phyloP scores from a whole-genome alignment of 169 alveolate genomes.

The Plasmodium ovale region DNA sequence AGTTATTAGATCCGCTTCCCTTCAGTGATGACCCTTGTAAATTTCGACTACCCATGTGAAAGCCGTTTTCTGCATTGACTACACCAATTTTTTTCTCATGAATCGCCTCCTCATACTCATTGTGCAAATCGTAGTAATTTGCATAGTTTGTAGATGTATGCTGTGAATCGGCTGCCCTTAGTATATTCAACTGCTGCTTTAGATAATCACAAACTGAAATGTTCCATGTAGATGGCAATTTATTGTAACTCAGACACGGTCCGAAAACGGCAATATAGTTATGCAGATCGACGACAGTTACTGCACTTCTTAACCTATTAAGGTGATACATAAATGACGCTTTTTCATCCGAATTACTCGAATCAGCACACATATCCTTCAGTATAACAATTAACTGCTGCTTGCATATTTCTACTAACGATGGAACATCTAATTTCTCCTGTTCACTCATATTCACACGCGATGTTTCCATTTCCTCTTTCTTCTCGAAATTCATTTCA shows the following conservation, averaged over 20 bases:
- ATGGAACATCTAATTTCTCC: slow-evolving; percentile 71
- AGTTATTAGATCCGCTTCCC: neutral
- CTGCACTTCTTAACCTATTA: slow-evolving; percentile 65
- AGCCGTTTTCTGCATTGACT: neutral
- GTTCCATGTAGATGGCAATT: slow-evolving; percentile 74
- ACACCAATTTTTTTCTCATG: slow-evolving; percentile 5
- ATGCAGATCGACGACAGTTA: slow-evolving; percentile 72
- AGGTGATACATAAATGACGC: slow-evolving; percentile 54
- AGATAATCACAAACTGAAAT: slow-evolving; percentile 65
- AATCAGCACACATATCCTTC: slow-evolving; percentile 70
- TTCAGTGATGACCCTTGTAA: too few species aligned
- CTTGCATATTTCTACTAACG: slow-evolving; percentile 67
- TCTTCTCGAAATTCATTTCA: slow-evolving; percentile 28
- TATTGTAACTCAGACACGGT: slow-evolving; percentile 64
- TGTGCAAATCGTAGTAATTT: slow-evolving; percentile 34
- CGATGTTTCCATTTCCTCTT: slow-evolving; percentile 26
- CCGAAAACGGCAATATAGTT: slow-evolving; percentile 74
- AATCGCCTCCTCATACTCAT: slow-evolving; percentile 48
- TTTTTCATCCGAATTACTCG: slow-evolving; percentile 49
- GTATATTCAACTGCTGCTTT: slow-evolving; percentile 56
- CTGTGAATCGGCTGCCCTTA: slow-evolving; percentile 65
- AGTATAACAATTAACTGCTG: slow-evolving; percentile 62
- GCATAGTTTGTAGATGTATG: slow-evolving; percentile 24
- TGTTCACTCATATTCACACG: slow-evolving; percentile 34
- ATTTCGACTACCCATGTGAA: neutral